Evolutionary conservation across 768 basidiomycete species (phyloP), one percentile per base, ranked within the genome.

Genomic region (Mrakia blollopis): DNA sequence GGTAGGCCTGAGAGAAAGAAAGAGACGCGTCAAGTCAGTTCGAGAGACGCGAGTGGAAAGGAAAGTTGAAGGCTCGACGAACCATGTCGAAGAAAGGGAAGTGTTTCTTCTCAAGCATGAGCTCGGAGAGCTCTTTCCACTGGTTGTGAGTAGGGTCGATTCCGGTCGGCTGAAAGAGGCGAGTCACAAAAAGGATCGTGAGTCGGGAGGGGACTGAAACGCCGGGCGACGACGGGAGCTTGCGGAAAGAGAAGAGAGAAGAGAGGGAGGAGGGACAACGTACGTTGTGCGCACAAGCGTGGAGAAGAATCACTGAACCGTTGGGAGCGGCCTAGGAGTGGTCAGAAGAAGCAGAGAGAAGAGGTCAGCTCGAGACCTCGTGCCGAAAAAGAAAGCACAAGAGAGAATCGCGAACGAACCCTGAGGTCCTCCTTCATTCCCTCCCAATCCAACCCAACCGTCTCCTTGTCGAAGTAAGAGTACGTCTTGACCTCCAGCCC

Each of bases 1-100:
- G 94, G 87, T 99, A 99, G 23, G 97, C 96, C 35, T 32, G 32
- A 35, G 2, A 16, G 25, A 74, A 77, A 80, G 79, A 35, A 72
- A 50, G n/a, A 11, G 23, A 37, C 44, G 14, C 18, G 54, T 18
- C 7, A 3, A 16, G 32, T 76, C 62, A 76, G 47, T 75, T 23
- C 37, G 32, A 14, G 25, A 39, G 39, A 16, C 10, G 23, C 35
- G 23, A 65, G 41, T 25, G 60, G 6, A 41, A 16, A 14, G 5
- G 41, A 67, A 23, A 60, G 57, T 21, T 2, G 30, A 75, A 25
- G n/a, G n/a, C n/a, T n/a, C n/a, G n/a, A 75, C 81, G 71, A 16
- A 81, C 83, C 94, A 98, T 98, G 85, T 99, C 97, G 84, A 98
- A 98, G 89, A 98, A 94, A 72, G 96, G 92, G 89, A 98, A 96